phyloP scores from a whole-genome alignment of 495 filamentous ascomycete genomes.

The Xylaria palmicola region DNA sequence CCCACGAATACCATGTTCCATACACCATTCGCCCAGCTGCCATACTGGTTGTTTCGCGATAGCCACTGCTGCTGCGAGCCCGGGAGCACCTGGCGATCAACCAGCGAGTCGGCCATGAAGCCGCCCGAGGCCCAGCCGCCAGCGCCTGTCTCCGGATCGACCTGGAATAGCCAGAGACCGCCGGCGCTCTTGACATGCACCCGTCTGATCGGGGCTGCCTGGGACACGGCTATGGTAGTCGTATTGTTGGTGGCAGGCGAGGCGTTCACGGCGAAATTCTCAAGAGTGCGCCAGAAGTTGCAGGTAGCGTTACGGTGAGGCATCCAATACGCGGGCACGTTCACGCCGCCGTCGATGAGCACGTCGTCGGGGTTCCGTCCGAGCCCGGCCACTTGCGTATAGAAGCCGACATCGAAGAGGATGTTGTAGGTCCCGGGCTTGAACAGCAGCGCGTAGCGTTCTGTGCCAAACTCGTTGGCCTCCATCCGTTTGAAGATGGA shows the following conservation, averaged over 20 bases:
- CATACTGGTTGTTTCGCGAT: conserved; percentile 33
- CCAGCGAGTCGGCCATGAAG: conserved; percentile 32
- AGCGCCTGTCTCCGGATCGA: conserved; percentile 30
- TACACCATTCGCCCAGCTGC: conserved; percentile 33
- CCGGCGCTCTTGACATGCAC: conserved; percentile 28
- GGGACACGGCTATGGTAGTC: conserved; percentile 33
- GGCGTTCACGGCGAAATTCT: conserved; percentile 34
- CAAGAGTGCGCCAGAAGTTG: conserved; percentile 34
- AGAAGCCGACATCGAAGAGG: conserved; percentile 34
- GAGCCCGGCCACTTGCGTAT: conserved; percentile 31
- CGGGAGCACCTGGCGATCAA: conserved; percentile 27
- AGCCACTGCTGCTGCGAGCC: conserved; percentile 37
- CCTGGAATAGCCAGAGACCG: conserved; percentile 34
- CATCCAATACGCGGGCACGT: conserved; percentile 36
- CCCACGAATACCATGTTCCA: conserved; percentile 38
- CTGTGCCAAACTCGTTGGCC: conserved; percentile 31
- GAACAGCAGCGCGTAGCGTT: conserved; percentile 32
- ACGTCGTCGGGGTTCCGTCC: conserved; percentile 30
- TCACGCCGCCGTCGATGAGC: conserved; percentile 29
- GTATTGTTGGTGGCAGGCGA: conserved; percentile 33
- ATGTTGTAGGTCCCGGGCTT: conserved; percentile 29
- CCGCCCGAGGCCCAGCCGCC: conserved; percentile 36
- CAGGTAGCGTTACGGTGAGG: conserved; percentile 33
- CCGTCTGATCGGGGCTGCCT: conserved; percentile 30
- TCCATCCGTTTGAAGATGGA: conserved; percentile 34